These are phyloP conservation scores for Cylindrotheca closterium DNA, from an alignment of 108 stramenopile genomes.

Conservation along the genomic window DNA sequence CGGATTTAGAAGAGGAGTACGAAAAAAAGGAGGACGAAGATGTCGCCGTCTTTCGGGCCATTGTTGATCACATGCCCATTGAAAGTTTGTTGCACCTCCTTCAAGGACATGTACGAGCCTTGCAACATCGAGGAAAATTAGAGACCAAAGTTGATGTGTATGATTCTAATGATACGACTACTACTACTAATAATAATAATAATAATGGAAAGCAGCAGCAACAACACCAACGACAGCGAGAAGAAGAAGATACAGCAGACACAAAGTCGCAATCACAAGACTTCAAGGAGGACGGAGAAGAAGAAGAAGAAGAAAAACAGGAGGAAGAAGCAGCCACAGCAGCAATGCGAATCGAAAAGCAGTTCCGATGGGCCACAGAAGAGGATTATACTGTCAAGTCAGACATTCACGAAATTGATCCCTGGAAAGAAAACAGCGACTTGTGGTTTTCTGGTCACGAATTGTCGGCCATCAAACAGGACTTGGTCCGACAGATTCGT, in stretches of 20 bases:
- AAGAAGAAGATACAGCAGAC: too few species aligned
- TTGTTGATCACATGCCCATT: not conserved
- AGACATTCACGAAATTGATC: constrained; percentile 10
- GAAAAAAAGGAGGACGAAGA: constrained; percentile 6
- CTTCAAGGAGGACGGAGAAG: not conserved
- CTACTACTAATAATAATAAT: too few species aligned
- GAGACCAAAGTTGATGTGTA: too few species aligned
- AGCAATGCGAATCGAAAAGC: constrained; percentile 7
- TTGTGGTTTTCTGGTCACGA: constrained; percentile 24
- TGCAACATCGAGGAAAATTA: too few species aligned
- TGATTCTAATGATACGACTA: too few species aligned
- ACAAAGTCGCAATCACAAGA: not conserved
- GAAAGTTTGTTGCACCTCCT: not conserved
- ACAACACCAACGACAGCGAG: too few species aligned
- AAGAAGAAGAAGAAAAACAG: not conserved
- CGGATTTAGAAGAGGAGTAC: not conserved
- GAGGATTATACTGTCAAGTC: constrained; percentile 3
- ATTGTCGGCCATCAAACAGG: constrained; percentile 17
- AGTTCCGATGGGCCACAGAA: constrained; percentile 29
- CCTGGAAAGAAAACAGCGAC: constrained; percentile 16
- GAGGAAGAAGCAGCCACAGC: not conserved
- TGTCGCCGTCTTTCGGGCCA: not conserved
- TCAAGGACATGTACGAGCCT: not conserved
- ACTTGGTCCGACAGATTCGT: constrained; percentile 15
- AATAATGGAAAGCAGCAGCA: too few species aligned